Percentiles rank a stretch among this genome's conserved stretches.
These are phyloP conservation scores for Colletotrichum magnum DNA, from an alignment of 2,329 filamentous ascomycete species.

Conservation along the genomic window DNA sequence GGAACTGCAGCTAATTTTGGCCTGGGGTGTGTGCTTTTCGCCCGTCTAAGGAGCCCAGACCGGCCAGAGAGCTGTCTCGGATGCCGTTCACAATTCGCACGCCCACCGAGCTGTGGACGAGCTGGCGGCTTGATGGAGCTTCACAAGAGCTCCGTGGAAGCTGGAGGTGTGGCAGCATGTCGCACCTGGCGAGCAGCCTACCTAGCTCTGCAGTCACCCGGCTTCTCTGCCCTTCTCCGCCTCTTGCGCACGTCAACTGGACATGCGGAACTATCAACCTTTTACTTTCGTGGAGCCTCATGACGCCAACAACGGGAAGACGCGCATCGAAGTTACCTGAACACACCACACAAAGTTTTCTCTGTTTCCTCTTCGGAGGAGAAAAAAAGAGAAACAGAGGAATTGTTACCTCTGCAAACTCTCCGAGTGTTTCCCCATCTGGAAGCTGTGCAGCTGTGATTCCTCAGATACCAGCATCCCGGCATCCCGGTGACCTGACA, in stretches of 20 bases:
- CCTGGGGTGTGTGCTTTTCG: conserved; percentile 21
- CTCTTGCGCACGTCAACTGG: background rate
- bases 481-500: conserved; percentile 1
- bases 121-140: conserved; percentile 20
- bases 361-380: background rate
- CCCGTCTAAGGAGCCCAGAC: conserved; percentile 27
- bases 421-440: background rate
- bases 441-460: background rate
- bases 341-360: background rate
- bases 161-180: conserved; percentile 12
- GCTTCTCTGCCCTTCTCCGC: conserved; percentile 6
- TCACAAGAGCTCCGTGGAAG: conserved; percentile 12
- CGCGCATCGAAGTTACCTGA: background rate
- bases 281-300: conserved; percentile 12
- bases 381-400: background rate
- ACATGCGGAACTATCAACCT: conserved; percentile 3
- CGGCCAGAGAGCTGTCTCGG: conserved; percentile 18
- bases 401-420: background rate
- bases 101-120: conserved; percentile 9
- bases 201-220: conserved; percentile 9
- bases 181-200: conserved; percentile 1
- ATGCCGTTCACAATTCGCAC: conserved; percentile 2
- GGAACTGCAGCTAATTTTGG: conserved; percentile 26
- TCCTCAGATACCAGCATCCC: background rate
- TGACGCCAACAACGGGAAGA: background rate